Evolutionary conservation across 1,284 basidiomycete genomes (phyloP), one percentile per base, ranked within the genome.

Genomic region (Ceratobasidium papillatum): DNA sequence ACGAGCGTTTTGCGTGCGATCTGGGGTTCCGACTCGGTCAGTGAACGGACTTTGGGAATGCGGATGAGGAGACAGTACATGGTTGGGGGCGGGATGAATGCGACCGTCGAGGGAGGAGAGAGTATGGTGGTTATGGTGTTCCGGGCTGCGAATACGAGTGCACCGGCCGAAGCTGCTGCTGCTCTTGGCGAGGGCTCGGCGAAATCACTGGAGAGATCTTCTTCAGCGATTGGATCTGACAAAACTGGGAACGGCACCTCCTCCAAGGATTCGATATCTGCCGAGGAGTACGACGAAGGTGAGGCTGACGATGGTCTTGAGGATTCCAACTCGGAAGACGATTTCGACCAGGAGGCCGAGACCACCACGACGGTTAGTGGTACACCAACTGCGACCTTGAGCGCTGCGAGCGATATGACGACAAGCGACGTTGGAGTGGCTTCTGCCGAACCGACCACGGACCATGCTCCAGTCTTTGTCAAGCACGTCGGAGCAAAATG

Each of bases 101-200:
- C 41, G 14, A 58, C 45, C 12, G 34, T 47, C 19, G 65, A 68
- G 41, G 65, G 65, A 36, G 72, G 59, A n/a, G 54, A 47, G 59
- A 63, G 61, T 47, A 63, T 63, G 61, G 61, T 63, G 25, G 61
- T 63, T 8, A 63, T 63, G 61, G 43, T 63, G 27, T 63, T 63
- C 19, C 61, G 32, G 41, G 34, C 61, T 1, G 25, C 61, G 25
- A 63, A 63, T 27, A 25, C 11, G 9, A 38, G 58, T 9, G 19
- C 36, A 9, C 36, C 36, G n/a, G 8, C 22, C 8, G 22, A 41
- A 0, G n/a, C 25, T 25, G 19, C 51, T 52, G 51, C 27, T 22
- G 19, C 45, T 47, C 19, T 47, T 11, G 19, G 3, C 11, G 9
- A 9, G 19, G 19, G 8, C 45, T 19, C 45, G 45, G 19, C 45